Percentiles rank a stretch among this genome's conserved stretches.
phyloP scores from a whole-genome alignment of 2,329 filamentous ascomycete species.

The Aspergillus sp. region DNA sequence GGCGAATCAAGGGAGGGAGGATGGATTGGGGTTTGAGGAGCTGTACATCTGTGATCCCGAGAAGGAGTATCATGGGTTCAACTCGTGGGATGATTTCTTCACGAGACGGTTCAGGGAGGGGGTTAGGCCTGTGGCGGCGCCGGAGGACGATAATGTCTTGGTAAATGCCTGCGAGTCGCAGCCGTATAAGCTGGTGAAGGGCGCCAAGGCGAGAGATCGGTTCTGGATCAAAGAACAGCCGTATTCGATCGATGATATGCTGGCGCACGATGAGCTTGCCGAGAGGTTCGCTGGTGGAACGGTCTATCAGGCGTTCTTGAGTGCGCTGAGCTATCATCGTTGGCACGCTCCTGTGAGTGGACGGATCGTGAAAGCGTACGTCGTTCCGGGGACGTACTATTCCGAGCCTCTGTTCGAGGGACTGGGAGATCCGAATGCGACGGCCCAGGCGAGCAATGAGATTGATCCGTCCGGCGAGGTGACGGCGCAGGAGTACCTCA shows the following conservation, averaged over 20 bases:
- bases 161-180: slow-evolving; percentile 66
- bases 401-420: slow-evolving; percentile 59
- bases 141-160: slow-evolving; percentile 52
- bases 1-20: slow-evolving; percentile 5
- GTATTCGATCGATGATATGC: slow-evolving; percentile 65
- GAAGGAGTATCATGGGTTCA: slow-evolving; percentile 50
- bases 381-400: slow-evolving; percentile 67
- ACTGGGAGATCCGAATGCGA: slow-evolving; percentile 26
- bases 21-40: slow-evolving; percentile 15
- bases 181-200: slow-evolving; percentile 52
- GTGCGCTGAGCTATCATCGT: slow-evolving; percentile 66
- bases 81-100: slow-evolving; percentile 71
- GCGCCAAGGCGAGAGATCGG: slow-evolving; percentile 56
- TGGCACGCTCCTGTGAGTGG: slow-evolving; percentile 71
- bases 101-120: slow-evolving; percentile 56
- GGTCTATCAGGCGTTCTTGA: slow-evolving; percentile 70
- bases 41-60: slow-evolving; percentile 19
- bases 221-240: slow-evolving; percentile 72
- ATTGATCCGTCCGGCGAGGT: slow-evolving; percentile 12
- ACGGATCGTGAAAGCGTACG: slow-evolving; percentile 56
- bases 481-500: slow-evolving; percentile 64
- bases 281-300: slow-evolving; percentile 62
- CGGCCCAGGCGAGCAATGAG: no score
- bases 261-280: slow-evolving; percentile 54
- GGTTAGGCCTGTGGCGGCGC: slow-evolving; percentile 59